Percentiles rank a stretch among this genome's conserved stretches.
Evolutionary conservation across 768 basidiomycete genomes (phyloP).

Genomic region (Sarcodon sp.): DNA sequence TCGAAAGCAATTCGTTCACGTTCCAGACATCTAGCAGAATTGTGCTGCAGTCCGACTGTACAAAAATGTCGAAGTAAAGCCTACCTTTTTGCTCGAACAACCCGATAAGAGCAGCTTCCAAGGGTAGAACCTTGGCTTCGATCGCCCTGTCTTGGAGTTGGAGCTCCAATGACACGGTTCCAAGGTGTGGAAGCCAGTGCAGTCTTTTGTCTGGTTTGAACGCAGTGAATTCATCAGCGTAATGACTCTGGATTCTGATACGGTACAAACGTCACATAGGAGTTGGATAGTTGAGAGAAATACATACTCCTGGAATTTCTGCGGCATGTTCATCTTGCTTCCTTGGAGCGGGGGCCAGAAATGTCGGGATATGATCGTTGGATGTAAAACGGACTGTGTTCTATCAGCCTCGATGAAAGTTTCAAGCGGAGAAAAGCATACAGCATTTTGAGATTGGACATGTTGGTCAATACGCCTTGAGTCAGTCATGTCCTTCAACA

Average conservation of each 20-base stretch:
- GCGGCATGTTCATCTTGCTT: constrained; percentile 66
- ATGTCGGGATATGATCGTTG: constrained; percentile 83
- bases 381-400: constrained; percentile 59
- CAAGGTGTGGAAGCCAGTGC: constrained; percentile 82
- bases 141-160: constrained; percentile 73
- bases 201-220: constrained; percentile 92
- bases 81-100: constrained; percentile 64
- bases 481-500: constrained; percentile 95
- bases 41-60: background rate
- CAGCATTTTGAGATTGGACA: constrained; percentile 61
- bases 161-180: constrained; percentile 69
- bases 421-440: constrained; percentile 14
- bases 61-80: constrained; percentile 2
- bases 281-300: background rate
- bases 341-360: constrained; percentile 90
- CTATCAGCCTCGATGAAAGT: background rate
- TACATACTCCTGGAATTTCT: constrained; percentile 68
- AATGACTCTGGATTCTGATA: constrained; percentile 57
- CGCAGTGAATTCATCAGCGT: constrained; percentile 61
- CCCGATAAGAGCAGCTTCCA: constrained; percentile 88
- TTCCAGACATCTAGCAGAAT: constrained; percentile 49
- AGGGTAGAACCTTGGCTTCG: constrained; percentile 63
- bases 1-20: constrained; percentile 49
- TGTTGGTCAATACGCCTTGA: constrained; percentile 84
- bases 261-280: background rate